Percentiles rank a stretch among this genome's conserved stretches.
Evolutionary conservation across 2,329 filamentous ascomycete species (phyloP).

Genomic region (Dactylellina sp.): DNA sequence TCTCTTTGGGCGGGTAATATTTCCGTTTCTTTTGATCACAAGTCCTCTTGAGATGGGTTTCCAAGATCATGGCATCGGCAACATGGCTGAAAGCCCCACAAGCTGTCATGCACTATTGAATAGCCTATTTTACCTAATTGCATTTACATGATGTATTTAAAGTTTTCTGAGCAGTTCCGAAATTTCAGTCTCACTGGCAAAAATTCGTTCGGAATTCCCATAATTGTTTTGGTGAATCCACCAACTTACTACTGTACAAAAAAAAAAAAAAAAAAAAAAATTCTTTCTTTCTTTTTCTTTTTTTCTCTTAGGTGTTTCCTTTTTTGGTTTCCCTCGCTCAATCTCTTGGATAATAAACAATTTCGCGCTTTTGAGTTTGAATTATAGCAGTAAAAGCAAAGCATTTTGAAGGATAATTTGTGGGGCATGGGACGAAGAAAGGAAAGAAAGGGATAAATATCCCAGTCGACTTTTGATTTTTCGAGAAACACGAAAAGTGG

Average conservation of each 20-base stretch:
- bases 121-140: conserved; percentile 52
- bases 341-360: conserved; percentile 22
- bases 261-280: neutral
- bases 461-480: conserved; percentile 16
- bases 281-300: conserved; percentile 9
- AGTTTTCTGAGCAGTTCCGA: neutral
- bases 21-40: conserved; percentile 2
- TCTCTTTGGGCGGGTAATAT: conserved; percentile 4
- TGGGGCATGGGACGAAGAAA: neutral
- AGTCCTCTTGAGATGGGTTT: neutral
- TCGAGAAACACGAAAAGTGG: neutral
- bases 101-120: neutral
- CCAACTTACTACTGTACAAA: too few relatives aligned
- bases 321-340: conserved; percentile 1
- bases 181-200: too few relatives aligned
- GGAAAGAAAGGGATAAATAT: neutral
- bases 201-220: neutral
- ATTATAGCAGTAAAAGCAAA: conserved; percentile 5
- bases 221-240: too few relatives aligned
- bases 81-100: neutral
- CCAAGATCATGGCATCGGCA: neutral
- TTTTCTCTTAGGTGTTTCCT: conserved; percentile 1
- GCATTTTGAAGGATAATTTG: neutral
- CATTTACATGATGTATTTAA: conserved; percentile 1
- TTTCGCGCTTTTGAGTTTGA: conserved; percentile 30